Evolutionary conservation across 177 flowering plant genomes (phyloP).

Genomic region (Vitis hybrid): DNA sequence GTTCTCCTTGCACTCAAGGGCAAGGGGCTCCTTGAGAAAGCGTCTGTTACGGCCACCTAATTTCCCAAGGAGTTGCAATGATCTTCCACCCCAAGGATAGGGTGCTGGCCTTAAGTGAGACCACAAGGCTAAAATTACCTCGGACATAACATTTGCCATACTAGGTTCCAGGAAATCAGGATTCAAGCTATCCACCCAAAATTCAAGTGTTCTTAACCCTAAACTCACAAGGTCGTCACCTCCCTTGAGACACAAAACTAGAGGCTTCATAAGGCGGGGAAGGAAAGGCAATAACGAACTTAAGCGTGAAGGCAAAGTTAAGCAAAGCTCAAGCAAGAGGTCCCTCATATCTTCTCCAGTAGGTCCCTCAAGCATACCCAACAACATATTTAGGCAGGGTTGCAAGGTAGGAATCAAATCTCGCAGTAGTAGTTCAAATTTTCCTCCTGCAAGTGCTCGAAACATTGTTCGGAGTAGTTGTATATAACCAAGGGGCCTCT

Average conservation of each 20-base stretch:
- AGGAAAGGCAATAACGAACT: slow-evolving; percentile 90
- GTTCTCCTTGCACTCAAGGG: slow-evolving; percentile 96
- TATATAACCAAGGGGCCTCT: slow-evolving; percentile 87
- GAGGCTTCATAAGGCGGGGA: slow-evolving; percentile 95
- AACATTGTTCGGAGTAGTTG: slow-evolving; percentile 95
- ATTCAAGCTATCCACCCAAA: slow-evolving; percentile 97
- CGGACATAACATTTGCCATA: slow-evolving; percentile 98
- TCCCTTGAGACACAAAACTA: slow-evolving; percentile 86
- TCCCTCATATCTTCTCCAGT: slow-evolving; percentile 93
- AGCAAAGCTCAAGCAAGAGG: slow-evolving; percentile 87
- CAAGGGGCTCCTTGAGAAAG: slow-evolving; percentile 93
- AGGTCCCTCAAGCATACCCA: slow-evolving; percentile 97
- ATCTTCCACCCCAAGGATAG: slow-evolving; percentile 91
- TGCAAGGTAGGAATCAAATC: slow-evolving; percentile 77
- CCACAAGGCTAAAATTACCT: slow-evolving; percentile 92
- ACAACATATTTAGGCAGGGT: slow-evolving; percentile 89
- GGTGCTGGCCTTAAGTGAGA: slow-evolving; percentile 95
- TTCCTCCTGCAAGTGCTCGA: slow-evolving; percentile 86
- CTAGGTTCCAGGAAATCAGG: slow-evolving; percentile 99
- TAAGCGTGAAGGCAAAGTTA: slow-evolving; percentile 88
- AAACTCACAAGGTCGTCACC: slow-evolving; percentile 85
- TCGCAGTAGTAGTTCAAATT: slow-evolving; percentile 82
- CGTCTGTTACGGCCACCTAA: slow-evolving; percentile 98
- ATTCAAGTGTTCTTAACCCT: slow-evolving; percentile 91
- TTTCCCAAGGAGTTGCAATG: slow-evolving; percentile 93